Evolutionary conservation across 2,329 filamentous ascomycete species (phyloP).

Genomic region (Diaporthe longicolla): DNA sequence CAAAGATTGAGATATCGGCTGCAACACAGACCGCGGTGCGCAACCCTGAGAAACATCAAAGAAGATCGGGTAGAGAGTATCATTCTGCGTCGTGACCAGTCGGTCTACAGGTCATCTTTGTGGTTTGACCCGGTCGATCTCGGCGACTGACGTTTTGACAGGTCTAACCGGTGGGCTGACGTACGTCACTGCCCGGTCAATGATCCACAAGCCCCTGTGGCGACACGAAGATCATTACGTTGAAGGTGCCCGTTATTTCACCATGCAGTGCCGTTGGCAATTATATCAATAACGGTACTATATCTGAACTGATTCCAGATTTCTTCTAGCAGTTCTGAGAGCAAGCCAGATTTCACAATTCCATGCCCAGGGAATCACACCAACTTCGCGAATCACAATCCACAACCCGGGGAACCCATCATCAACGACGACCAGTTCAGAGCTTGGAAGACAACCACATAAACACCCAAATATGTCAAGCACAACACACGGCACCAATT

Average conservation of each 20-base stretch:
- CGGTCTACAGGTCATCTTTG: background rate
- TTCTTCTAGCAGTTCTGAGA: background rate
- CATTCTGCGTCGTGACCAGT: background rate
- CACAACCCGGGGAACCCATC: background rate
- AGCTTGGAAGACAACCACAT: too few relatives aligned
- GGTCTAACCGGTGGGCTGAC: background rate
- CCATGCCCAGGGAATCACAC: background rate
- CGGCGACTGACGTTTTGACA: conserved; percentile 14
- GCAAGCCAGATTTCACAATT: background rate
- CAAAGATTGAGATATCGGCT: conserved; percentile 57
- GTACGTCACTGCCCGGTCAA: conserved; percentile 12
- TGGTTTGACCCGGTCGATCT: conserved; percentile 7
- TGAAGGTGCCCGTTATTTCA: background rate
- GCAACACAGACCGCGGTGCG: conserved; percentile 54
- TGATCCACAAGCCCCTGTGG: conserved; percentile 26
- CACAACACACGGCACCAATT: background rate
- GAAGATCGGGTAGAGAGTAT: background rate
- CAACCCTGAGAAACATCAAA: background rate
- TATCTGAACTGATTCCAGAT: background rate
- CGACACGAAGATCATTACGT: conserved; percentile 32
- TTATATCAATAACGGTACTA: background rate
- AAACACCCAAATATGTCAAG: background rate
- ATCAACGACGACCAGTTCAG: background rate
- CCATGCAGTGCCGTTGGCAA: background rate
- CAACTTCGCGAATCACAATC: background rate